These are phyloP conservation scores for Penicillium sp. DNA, from an alignment of 2,329 filamentous ascomycete genomes.

Conservation along the genomic window DNA sequence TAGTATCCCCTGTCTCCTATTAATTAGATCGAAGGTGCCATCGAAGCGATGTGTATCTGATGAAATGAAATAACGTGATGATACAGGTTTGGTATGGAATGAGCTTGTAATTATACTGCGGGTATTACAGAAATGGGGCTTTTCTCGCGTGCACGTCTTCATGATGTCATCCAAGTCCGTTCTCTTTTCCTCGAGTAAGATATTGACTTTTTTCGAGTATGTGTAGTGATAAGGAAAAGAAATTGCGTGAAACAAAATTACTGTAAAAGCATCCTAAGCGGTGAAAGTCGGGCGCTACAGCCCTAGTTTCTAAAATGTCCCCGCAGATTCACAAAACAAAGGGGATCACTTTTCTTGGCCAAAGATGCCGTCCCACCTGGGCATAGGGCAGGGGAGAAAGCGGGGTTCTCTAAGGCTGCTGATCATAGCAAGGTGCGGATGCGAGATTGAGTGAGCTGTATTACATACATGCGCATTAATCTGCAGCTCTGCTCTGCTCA, in stretches of 20 bases:
- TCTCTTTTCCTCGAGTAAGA: neutral
- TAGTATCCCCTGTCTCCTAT: conserved; percentile 11
- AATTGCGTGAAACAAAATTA: neutral
- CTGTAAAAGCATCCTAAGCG: neutral
- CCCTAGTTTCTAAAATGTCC: conserved; percentile 1
- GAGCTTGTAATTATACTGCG: neutral
- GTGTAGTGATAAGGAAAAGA: neutral
- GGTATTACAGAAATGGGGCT: neutral
- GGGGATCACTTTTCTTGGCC: neutral
- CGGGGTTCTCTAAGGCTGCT: conserved; percentile 21
- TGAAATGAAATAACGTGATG: neutral
- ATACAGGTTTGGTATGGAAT: neutral
- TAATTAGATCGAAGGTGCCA: conserved; percentile 6
- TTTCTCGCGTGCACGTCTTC: conserved; percentile 9
- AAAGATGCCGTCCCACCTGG: neutral
- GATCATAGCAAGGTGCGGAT: conserved; percentile 24
- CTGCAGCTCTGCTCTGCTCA: conserved; percentile 5
- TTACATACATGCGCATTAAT: conserved; percentile 18
- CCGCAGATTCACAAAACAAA: conserved; percentile 10
- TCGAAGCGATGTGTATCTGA: conserved; percentile 1
- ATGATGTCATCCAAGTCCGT: conserved; percentile 22
- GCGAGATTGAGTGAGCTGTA: conserved; percentile 21
- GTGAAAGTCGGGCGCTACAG: neutral
- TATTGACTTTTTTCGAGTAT: neutral
- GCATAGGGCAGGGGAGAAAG: conserved; percentile 16